Base-by-base conservation (phyloP, 768 basidiomycete species). In the Tubosaeta sp. region DNA sequence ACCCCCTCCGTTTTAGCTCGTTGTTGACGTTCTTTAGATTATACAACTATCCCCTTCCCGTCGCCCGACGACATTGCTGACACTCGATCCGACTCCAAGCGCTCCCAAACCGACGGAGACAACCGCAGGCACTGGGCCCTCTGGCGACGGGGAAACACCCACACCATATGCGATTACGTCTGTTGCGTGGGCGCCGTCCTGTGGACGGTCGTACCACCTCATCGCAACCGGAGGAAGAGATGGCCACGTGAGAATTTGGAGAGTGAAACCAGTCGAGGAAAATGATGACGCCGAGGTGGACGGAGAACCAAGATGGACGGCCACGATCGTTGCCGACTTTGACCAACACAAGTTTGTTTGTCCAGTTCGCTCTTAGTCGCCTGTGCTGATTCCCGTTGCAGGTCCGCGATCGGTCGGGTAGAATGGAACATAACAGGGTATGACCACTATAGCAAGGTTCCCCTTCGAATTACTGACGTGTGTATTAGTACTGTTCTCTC, bases 351-450 rank as follows among this genome's bases (percentile, higher is more conserved):
- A 84, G 87, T 87, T 27, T 6, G 64, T 56, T n/a, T 29, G 36
- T 27, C 12, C 32, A 35, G 30, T 21, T 42, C 35, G 16, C 25
- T 1, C 25, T 11, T 27, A 14, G n/a, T 7, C 44, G 24, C 19
- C 13, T 18, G 27, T 55, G 49, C 54, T 56, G 41, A 62, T 39
- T 27, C 8, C 9, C 6, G 3, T 42, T 55, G 19, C 53, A 88
- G 87, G 55, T 83, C 86, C 0, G 78, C 85, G 4, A 80, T 94
- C 10, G 86, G 86, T 3, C 77, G 86, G 58, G 94, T 99, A 0
- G 94, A 94, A 65, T 97, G 95, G 92, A 95, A 95, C 64, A 83
- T 94, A 44, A 89, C 86, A 30, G 89, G 89, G 87, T 90, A 69
- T 59, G 53, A 34, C 27, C 30, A 32, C 21, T 34, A 46, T 27